Conservation (phyloP, 768 basidiomycete species). For the Xerocomellus dryophilus region DNA sequence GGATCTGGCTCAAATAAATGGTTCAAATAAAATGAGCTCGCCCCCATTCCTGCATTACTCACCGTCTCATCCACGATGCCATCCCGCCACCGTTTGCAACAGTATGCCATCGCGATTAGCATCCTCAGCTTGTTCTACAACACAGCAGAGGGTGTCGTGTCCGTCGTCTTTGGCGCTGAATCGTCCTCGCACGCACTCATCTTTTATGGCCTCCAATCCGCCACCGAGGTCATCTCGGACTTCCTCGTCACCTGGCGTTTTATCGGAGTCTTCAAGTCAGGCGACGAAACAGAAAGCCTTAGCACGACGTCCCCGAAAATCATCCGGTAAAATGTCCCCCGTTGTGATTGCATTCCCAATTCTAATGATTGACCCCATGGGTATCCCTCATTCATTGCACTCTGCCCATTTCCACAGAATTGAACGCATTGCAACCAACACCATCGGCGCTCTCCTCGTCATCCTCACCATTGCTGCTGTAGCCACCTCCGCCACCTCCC, state of each 20-base stretch:
- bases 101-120: slow-evolving; percentile 43
- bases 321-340: slow-evolving; percentile 12
- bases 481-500: slow-evolving; percentile 34
- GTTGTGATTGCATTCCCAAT: not conserved
- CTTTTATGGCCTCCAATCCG: slow-evolving; percentile 50
- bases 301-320: slow-evolving; percentile 1
- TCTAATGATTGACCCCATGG: not conserved
- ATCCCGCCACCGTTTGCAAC: slow-evolving; percentile 20
- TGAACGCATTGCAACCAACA: slow-evolving; percentile 37
- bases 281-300: slow-evolving; percentile 26
- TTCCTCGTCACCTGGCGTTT: slow-evolving; percentile 47
- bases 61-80: slow-evolving; percentile 12
- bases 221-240: slow-evolving; percentile 45
- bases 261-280: slow-evolving; percentile 30
- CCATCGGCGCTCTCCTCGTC: slow-evolving; percentile 38
- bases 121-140: slow-evolving; percentile 39
- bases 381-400: not conserved
- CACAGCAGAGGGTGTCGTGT: slow-evolving; percentile 42
- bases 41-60: not conserved
- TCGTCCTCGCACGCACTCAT: slow-evolving; percentile 43
- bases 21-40: not conserved
- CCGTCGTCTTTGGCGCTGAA: slow-evolving; percentile 44
- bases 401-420: slow-evolving; percentile 21
- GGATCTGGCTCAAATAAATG: not conserved
- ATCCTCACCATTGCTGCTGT: slow-evolving; percentile 38